Base-by-base conservation (phyloP, 257 asterid genomes). In the Solanum pinnatisectum region DNA sequence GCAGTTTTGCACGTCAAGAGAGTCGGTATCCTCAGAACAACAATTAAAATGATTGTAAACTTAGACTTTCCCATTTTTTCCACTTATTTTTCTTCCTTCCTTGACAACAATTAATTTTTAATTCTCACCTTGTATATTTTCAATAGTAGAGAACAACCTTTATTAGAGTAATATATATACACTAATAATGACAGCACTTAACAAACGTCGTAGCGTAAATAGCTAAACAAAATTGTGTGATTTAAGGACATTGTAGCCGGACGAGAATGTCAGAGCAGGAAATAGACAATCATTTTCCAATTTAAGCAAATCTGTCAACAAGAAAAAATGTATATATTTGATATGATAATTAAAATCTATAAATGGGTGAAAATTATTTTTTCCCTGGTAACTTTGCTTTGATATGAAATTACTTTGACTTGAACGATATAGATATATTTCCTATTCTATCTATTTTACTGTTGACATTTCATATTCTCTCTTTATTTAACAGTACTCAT, bases 1-100 rank as follows among this genome's bases (percentile, higher is more conserved):
- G 95, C 90, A 40, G 93, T 94, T 86, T 86, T 92, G 32, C 91
- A 89, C 4, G 86, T 70, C 60, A 90, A 70, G 27, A 94, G 91
- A 78, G 91, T 91, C 15, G 92, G 71, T 10, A 92, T 88, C 92
- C 95, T 93, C 42, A 92, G 30, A 3, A 65, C 68, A 14, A 91
- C 42, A 20, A 89, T 67, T 5, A 90, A 87, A 3, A 71, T 83
- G 35, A 88, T 84, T 56, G 46, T 86, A 40, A 36, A 8, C 46
- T 65, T 65, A 67, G 49, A 33, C 23, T 22, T 39, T 40, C 20
- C 52, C 70, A 30, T 40, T 39, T 23, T 59, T 81, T 42, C 8
- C 42, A 39, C 10, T 39, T 39, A 39, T 39, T 12, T 12, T 23
- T 65, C n/a, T 36, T 23, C 8, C 39, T 13, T 39, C 2, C 32